Percentiles rank a stretch among this genome's conserved stretches.
Conservation (phyloP, 176 grass and related monocot species). For the Triticum aestivum region DNA sequence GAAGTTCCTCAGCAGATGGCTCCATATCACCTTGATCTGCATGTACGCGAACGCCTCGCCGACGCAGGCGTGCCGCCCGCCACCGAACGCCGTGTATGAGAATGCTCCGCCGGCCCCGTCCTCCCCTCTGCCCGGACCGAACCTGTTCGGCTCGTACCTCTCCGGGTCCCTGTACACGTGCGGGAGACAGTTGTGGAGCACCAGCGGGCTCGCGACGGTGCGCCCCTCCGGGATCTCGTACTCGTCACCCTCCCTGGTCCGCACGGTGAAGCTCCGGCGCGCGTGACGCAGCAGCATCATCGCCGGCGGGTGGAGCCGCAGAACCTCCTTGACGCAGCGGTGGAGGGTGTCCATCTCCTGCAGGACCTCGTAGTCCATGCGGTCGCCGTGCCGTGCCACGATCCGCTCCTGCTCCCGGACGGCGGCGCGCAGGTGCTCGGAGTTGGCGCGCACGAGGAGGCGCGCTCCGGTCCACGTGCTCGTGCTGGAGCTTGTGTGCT, state of each 20-base stretch:
- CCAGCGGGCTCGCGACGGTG: constrained; percentile 36
- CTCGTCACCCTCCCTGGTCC: constrained; percentile 45
- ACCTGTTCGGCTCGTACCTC: constrained; percentile 47
- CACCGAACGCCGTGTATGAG: constrained; percentile 64
- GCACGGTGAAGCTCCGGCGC: constrained; percentile 41
- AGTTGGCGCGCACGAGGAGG: constrained; percentile 36
- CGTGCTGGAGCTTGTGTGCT: constrained; percentile 48
- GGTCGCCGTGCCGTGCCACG: constrained; percentile 17
- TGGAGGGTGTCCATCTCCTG: constrained; percentile 52
- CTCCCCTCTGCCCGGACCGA: constrained; percentile 3
- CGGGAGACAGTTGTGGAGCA: constrained; percentile 42
- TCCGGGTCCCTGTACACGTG: constrained; percentile 43
- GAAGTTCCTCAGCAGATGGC: constrained; percentile 70
- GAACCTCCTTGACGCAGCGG: constrained; percentile 54
- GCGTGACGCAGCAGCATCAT: constrained; percentile 49
- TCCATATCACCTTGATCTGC: constrained; percentile 81
- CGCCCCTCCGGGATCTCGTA: constrained; percentile 44
- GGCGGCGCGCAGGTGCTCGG: constrained; percentile 23
- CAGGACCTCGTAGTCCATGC: constrained; percentile 36
- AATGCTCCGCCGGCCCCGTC: constrained; percentile 52
- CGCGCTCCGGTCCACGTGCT: constrained; percentile 41
- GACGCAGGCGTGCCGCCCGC: constrained; percentile 58
- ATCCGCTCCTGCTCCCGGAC: constrained; percentile 48
- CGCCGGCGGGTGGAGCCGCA: constrained; percentile 47
- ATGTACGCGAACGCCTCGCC: constrained; percentile 80